phyloP scores from a whole-genome alignment of 441 rosid species.

The Pelargonium hybrid region DNA sequence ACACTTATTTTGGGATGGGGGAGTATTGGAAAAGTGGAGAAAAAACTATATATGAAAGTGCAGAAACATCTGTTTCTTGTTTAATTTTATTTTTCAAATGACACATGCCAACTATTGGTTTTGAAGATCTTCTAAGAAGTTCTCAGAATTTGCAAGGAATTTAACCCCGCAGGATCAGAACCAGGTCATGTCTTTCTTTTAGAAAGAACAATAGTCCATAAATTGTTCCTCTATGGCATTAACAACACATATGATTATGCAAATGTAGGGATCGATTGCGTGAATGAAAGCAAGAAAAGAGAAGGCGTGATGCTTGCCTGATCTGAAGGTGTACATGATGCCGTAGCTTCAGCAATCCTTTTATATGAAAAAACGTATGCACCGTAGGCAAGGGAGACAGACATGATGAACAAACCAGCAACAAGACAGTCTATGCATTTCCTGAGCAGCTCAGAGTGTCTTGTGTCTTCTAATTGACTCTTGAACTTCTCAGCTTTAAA shows the following conservation, averaged over 20 bases:
- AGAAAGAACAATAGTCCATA: too few species aligned
- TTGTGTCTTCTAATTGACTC: slow-evolving; percentile 54
- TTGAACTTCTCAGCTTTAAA: slow-evolving; percentile 67
- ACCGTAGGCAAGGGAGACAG: slow-evolving; percentile 43
- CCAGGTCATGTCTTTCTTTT: too few species aligned
- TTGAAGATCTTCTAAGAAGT: too few species aligned
- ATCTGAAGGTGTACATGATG: slow-evolving; percentile 37
- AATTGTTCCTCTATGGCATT: too few species aligned
- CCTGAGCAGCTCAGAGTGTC: slow-evolving; percentile 54
- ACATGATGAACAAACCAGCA: slow-evolving; percentile 60
- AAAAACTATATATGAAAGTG: too few species aligned
- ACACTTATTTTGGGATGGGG: too few species aligned
- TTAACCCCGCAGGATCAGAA: too few species aligned
- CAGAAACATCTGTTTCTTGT: too few species aligned
- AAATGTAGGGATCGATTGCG: background rate
- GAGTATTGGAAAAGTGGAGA: too few species aligned
- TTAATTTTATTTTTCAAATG: too few species aligned
- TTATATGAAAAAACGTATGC: slow-evolving; percentile 54
- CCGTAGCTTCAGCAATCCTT: slow-evolving; percentile 61
- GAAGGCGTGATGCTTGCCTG: slow-evolving; percentile 25
- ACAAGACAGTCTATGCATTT: slow-evolving; percentile 68
- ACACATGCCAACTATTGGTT: too few species aligned
- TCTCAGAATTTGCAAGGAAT: too few species aligned
- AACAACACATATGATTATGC: background rate
- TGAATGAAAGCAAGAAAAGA: slow-evolving; percentile 5